These are phyloP conservation scores for Oryza meyeriana DNA, from an alignment of 176 grass and related monocot genomes.

Conservation along the genomic window DNA sequence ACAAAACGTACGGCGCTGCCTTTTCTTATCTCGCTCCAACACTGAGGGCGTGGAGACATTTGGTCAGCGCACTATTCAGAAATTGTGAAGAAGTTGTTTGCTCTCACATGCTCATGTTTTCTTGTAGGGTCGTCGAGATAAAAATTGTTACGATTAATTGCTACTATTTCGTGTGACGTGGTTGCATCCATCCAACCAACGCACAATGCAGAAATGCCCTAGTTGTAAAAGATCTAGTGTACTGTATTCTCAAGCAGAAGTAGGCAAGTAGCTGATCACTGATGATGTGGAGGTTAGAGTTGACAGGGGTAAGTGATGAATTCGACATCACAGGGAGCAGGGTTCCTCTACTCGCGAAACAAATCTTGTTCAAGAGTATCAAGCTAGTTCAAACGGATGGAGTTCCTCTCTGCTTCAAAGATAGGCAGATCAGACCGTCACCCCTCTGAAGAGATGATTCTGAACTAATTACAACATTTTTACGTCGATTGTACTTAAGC, in stretches of 20 bases:
- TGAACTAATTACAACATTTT: not conserved
- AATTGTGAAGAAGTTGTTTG: not conserved
- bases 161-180: not conserved
- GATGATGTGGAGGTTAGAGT: too few relatives aligned
- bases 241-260: too few relatives aligned
- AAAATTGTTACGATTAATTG: not conserved
- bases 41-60: conserved; percentile 1
- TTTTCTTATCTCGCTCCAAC: not conserved
- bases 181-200: not conserved
- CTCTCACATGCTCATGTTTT: conserved; percentile 32
- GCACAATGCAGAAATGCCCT: not conserved
- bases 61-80: conserved; percentile 34
- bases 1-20: conserved; percentile 20
- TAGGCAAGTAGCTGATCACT: too few relatives aligned
- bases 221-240: not conserved
- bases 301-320: too few relatives aligned
- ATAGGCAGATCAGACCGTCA: not conserved
- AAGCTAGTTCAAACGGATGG: not conserved
- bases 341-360: not conserved
- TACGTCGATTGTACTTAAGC: not conserved
- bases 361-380: not conserved
- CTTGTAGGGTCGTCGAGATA: not conserved
- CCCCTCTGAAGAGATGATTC: not conserved
- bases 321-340: not conserved
- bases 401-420: not conserved